Evolutionary conservation across 2,329 filamentous ascomycete genomes (phyloP), one percentile per base, ranked within the genome.

Genomic region (Cladosporium phlei): DNA sequence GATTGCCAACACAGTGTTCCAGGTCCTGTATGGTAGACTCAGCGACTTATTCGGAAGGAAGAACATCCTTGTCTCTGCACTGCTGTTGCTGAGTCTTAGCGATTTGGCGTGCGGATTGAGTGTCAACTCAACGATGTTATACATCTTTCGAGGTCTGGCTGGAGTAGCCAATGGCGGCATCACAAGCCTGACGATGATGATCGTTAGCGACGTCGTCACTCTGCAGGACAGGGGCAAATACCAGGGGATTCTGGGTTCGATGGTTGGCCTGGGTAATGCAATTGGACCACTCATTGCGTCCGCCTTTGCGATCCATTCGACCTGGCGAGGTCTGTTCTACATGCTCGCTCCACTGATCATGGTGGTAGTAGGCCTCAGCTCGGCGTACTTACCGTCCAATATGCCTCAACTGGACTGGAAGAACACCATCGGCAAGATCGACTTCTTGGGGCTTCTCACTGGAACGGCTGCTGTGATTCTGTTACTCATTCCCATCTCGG

Each of bases 81-180:
- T 82, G 6, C 66, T 67, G 0, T 60, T 81, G 10, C 65, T 85
- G 4, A 69, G 71, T 6, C 47, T 83, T 11, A 76, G 75, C 2
- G 79, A 82, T 57, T 60, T 85, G 38, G 65, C 81, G 1, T 83
- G 80, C 56, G 77, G 77, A 1, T 67, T 84, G 20, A 70, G 77
- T 0, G 68, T 71, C 29, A 79, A 72, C 48, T 70, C 75, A 1
- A 68, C 74, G 16, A 77, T 79, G 68, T 72, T 85, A 20, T 83
- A 82, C 62, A 68, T 76, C 16, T 83, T 82, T 57, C 71, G 81
- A 27, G 80, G 70, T 3, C 55, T 82, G 16, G 74, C 79, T 8
- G 80, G 81, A 44, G 67, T 84, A n/a, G 80, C 77, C 8, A 76
- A 75, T 33, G 81, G 80, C 2, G 81, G 81, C 8, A 74, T 84